Base-by-base conservation (phyloP, 2,329 filamentous ascomycete species). In the Didymella exigua region DNA sequence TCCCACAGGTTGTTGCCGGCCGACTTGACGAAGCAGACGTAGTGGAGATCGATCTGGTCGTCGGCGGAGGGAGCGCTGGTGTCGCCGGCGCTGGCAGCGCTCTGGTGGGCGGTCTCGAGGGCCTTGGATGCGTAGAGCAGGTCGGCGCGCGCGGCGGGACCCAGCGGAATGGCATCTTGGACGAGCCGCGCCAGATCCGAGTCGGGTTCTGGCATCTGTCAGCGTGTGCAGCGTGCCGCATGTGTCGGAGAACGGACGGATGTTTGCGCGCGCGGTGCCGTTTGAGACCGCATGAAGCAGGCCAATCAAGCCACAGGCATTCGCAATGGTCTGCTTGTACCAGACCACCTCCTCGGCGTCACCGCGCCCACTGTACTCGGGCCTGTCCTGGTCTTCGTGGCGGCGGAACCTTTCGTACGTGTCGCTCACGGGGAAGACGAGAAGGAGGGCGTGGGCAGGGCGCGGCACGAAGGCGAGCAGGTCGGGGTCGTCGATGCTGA, bases 301-400 rank as follows among this genome's bases (percentile, higher is more conserved):
- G 0, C 91, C 95, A 80, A 98, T 96, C 49, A 96, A 79, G 0
- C 95, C 95, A 76, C 95, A 98, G 3, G 95, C 92, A 74, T 98
- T 96, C 56, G 89, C 86, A 66, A 98, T 98, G 0, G 93, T 98
- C 79, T 98, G 95, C 68, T 87, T 90, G 82, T 93, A 98, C 95
- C 93, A 99, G 7, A 96, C 70, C 0, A 97, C 90, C 5, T 90
- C 88, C 70, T 97, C 91, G 0, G 68, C 70, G 0, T 82, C 77
- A 1, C 92, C 92, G 16, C 80, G 81, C 37, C 88, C 89, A 0
- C 74, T 72, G 78, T 96, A 96, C 33, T 86, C 84, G 2, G 78
- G 62, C 36, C 79, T 78, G 19, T 82, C 73, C 45, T 79, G 78
- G 77, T 97, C 93, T 79, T 96, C 93, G 37, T 85, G 80, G 53